Conservation (phyloP, 164 flowering plant species). For the Litsea cubeba region DNA sequence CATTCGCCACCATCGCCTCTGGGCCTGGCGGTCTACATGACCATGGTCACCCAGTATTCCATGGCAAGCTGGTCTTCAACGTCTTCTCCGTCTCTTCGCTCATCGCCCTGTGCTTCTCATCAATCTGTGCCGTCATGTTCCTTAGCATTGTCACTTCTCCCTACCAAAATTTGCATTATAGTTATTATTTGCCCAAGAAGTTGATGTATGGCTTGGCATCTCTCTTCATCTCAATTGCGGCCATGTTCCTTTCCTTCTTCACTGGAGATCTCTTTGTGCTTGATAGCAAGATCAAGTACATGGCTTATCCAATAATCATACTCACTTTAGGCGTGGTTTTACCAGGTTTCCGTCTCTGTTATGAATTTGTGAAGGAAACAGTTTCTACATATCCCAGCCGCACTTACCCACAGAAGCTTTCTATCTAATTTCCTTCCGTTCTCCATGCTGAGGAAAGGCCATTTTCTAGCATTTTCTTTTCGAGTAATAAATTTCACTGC, state of each 20-base stretch:
- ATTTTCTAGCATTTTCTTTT: not conserved
- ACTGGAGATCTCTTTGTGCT: not conserved
- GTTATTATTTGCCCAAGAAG: not conserved
- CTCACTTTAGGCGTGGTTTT: not conserved
- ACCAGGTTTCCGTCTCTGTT: not conserved
- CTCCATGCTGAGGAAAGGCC: not conserved
- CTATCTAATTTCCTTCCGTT: not conserved
- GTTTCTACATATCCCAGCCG: not conserved
- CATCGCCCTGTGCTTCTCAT: not conserved
- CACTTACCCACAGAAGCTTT: not conserved
- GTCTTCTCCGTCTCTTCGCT: not conserved
- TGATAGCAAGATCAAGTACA: not conserved
- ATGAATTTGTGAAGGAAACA: not conserved
- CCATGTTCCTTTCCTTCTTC: not conserved
- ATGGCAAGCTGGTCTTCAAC: not conserved
- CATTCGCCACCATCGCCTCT: not conserved
- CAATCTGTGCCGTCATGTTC: not conserved
- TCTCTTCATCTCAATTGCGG: not conserved
- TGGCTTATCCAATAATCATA: not conserved
- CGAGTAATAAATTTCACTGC: not conserved
- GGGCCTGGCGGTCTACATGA: not conserved
- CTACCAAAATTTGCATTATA: slow-evolving; percentile 2
- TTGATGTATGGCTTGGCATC: not conserved
- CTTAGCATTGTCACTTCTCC: not conserved
- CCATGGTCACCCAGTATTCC: not conserved